Evolutionary conservation across 306 rosid species (phyloP), one percentile per base, ranked within the genome.

Genomic region (Gillenia trifoliata): DNA sequence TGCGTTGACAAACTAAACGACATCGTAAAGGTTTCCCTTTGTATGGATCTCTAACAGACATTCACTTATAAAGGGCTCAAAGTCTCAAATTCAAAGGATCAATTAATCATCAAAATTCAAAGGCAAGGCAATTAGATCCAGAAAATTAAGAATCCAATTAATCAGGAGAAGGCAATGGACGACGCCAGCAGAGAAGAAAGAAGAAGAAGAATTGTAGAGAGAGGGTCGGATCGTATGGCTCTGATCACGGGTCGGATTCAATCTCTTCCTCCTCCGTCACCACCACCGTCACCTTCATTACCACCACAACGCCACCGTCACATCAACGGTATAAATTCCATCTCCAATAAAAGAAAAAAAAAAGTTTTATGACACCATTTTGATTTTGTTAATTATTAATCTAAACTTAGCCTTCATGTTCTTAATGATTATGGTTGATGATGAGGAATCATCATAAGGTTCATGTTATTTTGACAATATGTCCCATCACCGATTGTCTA

Each of bases 141-240:
- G 33, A 30, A 30, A 30, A 30, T 30, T 30, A 30, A 30, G 33
- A 30, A 30, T 30, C 33, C 33, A 30, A 30, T 30, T 30, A 30
- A 30, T 30, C 33, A 30, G 3, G 33, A 84, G 10, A 88, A 82
- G 96, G 83, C 84, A 17, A 85, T 77, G 70, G 62, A 80, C 73
- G 45, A 33, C 52, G 71, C 22, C 59, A 75, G 84, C 64, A 75
- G 84, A 68, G 88, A 66, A 54, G 89, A 72, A 61, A 83, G 95
- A 82, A 85, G 97, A 60, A 82, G 86, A 73, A 72, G 86, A 77
- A 81, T 93, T 8, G 49, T 64, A 20, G 90, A 87, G 66, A 81
- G 86, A 64, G 95, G 88, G 5, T 72, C 86, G 0, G 93, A 93
- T 82, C 88, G 98, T 3, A 73, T 93, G 89, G 92, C 93, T 25